phyloP scores from a whole-genome alignment of 1,139 yeast species.

The Pichia sp. region DNA sequence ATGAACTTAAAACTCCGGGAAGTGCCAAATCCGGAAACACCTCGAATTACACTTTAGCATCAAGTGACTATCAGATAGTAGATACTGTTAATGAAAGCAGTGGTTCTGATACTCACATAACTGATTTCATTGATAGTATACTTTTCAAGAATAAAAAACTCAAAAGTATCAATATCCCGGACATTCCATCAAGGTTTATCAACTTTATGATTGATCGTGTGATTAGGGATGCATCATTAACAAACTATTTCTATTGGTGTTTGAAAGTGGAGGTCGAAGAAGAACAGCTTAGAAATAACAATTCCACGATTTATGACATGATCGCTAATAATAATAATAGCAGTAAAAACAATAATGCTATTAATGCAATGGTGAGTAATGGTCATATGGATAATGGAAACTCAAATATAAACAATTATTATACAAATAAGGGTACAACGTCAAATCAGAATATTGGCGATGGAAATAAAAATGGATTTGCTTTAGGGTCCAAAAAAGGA shows the following conservation, averaged over 20 bases:
- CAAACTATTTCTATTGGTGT: constrained; percentile 89
- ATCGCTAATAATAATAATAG: not conserved
- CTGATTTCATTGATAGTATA: constrained; percentile 18
- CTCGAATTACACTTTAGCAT: constrained; percentile 23
- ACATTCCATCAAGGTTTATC: constrained; percentile 58
- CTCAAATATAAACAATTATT: not conserved
- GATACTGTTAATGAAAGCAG: constrained; percentile 30
- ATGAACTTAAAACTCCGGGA: constrained; percentile 7
- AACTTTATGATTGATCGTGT: constrained; percentile 75
- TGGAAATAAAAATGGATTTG: not conserved
- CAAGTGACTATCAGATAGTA: constrained; percentile 42
- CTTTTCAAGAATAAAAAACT: constrained; percentile 20
- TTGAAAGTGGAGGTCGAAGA: constrained; percentile 84
- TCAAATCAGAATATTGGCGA: not conserved
- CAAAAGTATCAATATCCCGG: constrained; percentile 20
- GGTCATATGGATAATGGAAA: not conserved
- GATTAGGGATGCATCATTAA: constrained; percentile 58
- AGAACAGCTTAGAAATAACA: constrained; percentile 33
- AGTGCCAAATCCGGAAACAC: constrained; percentile 7
- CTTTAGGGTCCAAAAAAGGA: not conserved
- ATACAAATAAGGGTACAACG: not conserved
- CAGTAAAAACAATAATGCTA: not conserved
- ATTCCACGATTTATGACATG: not conserved
- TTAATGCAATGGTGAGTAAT: no score
- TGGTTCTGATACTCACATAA: constrained; percentile 2